Evolutionary conservation across 2,329 filamentous ascomycete genomes (phyloP), one percentile per base, ranked within the genome.

Genomic region (Trematosphaeria pertusa): DNA sequence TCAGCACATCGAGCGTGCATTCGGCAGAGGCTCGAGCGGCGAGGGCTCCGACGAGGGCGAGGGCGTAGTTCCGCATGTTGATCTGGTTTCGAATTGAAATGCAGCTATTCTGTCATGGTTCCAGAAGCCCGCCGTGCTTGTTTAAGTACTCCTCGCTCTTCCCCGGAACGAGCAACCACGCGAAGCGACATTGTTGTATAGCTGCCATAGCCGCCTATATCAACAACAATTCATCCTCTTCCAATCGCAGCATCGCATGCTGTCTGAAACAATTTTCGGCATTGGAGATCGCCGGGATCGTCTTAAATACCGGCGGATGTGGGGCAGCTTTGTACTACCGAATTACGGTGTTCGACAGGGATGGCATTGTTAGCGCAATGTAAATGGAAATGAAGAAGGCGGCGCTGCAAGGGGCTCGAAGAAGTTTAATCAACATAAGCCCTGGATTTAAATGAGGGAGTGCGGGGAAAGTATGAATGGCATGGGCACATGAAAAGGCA

Each of bases 1-100:
- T 52, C 31, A 67, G 57, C 32, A 36, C 30, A 8, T 55, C 54
- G 28, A 50, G 55, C 5, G 56, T 65, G 41, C 64, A 65, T 46
- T 56, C 52, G 33, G 61, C 54, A 3, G 46, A 48, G 4, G 50
- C 31, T n/a, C 39, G 49, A n/a, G 51, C 39, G 8, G 38, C 28
- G 17, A 64, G 37, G 4, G 43, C 41, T 14, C 17, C 43, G 12
- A 49, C 4, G 28, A 48, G 4, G 35, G 35, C n/a, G 14, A 50
- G 8, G 7, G 21, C 36, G 18, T 20, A 24, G 43, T 21, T 44
- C 1, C 32, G 33, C 49, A 58, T 56, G 12, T 38, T 48, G 43
- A 9, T 5, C 22, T 26, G 15, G 26, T 11, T 21, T 30, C 6
- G 12, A 11, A 32, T 28, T 32, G 39, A 17, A 18, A 19, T 6